Percentiles rank a stretch among this genome's conserved stretches.
Evolutionary conservation across 768 basidiomycete genomes (phyloP).

Genomic region (Fistulinella prunicolor): DNA sequence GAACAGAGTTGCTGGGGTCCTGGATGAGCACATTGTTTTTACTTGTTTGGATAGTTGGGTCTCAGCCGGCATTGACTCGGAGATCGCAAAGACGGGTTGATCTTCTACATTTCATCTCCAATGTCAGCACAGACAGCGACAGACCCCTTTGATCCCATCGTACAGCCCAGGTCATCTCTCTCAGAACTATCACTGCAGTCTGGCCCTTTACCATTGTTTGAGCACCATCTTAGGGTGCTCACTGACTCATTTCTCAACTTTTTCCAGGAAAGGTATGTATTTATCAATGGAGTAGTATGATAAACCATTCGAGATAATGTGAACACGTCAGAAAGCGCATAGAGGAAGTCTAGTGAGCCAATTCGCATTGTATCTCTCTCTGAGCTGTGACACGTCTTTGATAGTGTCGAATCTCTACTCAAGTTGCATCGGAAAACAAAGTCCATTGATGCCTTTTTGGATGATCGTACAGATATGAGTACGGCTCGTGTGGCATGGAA

Average conservation of each 20-base stretch:
- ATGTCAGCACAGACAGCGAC: conserved; percentile 17
- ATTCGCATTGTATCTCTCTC: neutral
- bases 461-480: conserved; percentile 65
- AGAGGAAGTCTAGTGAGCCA: conserved; percentile 77
- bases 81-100: neutral
- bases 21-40: conserved; percentile 13
- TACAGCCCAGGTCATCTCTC: conserved; percentile 22
- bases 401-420: conserved; percentile 70
- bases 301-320: conserved; percentile 20
- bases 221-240: conserved; percentile 63
- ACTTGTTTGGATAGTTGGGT: conserved; percentile 22
- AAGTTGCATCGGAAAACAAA: conserved; percentile 71
- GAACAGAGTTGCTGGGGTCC: conserved; percentile 10
- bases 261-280: conserved; percentile 76
- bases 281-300: conserved; percentile 6
- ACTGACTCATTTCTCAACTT: conserved; percentile 75
- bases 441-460: conserved; percentile 65
- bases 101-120: conserved; percentile 3
- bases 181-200: conserved; percentile 29
- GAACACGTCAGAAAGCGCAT: conserved; percentile 60
- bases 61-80: neutral
- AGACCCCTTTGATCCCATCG: conserved; percentile 24
- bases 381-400: conserved; percentile 3
- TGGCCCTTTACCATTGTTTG: conserved; percentile 70
- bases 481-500: conserved; percentile 74